Evolutionary conservation across 768 basidiomycete genomes (phyloP), one percentile per base, ranked within the genome.

Genomic region (Lentinula sp.): DNA sequence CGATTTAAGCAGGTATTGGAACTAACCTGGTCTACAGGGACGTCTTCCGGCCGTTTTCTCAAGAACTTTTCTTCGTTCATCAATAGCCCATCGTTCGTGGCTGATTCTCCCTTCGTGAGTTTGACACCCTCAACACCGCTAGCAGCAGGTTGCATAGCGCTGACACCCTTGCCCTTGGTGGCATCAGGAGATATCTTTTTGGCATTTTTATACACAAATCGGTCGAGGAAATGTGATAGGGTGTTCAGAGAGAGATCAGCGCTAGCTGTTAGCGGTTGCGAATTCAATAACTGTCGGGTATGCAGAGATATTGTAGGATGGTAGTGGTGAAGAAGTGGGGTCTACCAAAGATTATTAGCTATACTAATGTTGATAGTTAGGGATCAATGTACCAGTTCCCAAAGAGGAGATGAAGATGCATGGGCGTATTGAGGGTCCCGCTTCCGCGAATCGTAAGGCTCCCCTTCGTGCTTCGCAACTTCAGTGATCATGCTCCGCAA

Each of bases 201-300:
- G 1, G 95, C 88, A 70, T 98, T 98, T 73, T 95, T 93, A 78
- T 93, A 98, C 46, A 98, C 92, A 75, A 98, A 98, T 2, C 95
- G 85, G 70, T 98, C 97, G 43, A 98, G 83, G 84, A 99, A 98
- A 67, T 95, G 92, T 0, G 91, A 88, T 23, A 98, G 84, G 0
- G 95, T 95, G 75, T 97, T 95, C 60, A 94, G 86, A 9, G 91
- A 87, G 52, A 99, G 88, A 69, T 98, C 95, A 0, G 93, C 82
- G 8, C 84, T 88, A 9, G 91, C 88, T 0, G 93, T 92, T 10
- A 98, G 75, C 0, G 89, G 87, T 52, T 87, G 79, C 7, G 80
- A 82, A 1, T 77, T 68, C 53, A 98, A 81, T 10, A 99, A 82
- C 69, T 97, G 92, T 6, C 82, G 82, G 0, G 94, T 89, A 66